Conservation (phyloP, 2,329 filamentous ascomycete species). For the Penicillium sp. region DNA sequence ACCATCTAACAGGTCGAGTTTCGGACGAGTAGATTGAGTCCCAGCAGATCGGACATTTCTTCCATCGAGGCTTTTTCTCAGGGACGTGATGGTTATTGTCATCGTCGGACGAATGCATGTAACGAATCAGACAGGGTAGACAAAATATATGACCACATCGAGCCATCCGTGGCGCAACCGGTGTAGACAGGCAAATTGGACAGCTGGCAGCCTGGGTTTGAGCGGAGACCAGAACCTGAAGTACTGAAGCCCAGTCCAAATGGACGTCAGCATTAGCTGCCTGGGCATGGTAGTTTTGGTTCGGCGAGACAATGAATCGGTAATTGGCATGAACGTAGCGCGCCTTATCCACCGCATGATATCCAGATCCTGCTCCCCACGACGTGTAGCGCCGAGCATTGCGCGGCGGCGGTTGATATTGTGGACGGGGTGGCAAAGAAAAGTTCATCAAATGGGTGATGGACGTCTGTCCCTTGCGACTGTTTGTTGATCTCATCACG, state of each 20-base stretch:
- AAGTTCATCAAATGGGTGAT: slow-evolving; percentile 98
- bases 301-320: slow-evolving; percentile 89
- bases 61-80: slow-evolving; percentile 78
- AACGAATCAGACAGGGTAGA: slow-evolving; percentile 87
- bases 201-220: slow-evolving; percentile 88
- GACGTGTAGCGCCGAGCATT: slow-evolving; percentile 73
- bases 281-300: slow-evolving; percentile 78
- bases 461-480: slow-evolving; percentile 89
- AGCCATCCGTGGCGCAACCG: slow-evolving; percentile 94
- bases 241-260: slow-evolving; percentile 86
- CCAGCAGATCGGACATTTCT: slow-evolving; percentile 96
- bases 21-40: slow-evolving; percentile 93
- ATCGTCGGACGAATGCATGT: slow-evolving; percentile 88
- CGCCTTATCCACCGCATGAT: slow-evolving; percentile 89
- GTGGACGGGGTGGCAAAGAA: slow-evolving; percentile 75
- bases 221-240: slow-evolving; percentile 89
- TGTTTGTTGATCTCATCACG: slow-evolving; percentile 68
- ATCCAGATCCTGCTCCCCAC: slow-evolving; percentile 85
- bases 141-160: slow-evolving; percentile 98
- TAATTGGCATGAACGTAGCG: slow-evolving; percentile 96
- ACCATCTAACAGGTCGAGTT: slow-evolving; percentile 87
- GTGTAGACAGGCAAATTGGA: slow-evolving; percentile 91
- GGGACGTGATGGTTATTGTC: slow-evolving; percentile 65
- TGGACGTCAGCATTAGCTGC: slow-evolving; percentile 86
- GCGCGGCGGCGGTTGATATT: slow-evolving; percentile 61